Conservation (phyloP, 2,329 filamentous ascomycete species). For the Arthroderma uncinatum region DNA sequence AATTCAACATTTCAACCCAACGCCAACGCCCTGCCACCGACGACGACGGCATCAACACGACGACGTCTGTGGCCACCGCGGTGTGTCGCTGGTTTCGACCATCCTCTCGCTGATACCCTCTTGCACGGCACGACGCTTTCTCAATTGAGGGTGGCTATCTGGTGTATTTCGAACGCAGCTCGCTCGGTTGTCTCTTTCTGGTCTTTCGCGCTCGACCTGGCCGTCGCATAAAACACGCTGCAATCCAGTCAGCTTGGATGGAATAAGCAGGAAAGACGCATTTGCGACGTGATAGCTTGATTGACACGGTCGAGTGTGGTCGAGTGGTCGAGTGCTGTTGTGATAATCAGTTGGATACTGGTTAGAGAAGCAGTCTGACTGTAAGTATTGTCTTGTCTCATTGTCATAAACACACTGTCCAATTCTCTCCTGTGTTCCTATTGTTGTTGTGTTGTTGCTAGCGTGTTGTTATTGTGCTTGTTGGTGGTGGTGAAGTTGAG, state of each 20-base stretch:
- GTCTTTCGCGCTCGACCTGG: slow-evolving; percentile 9
- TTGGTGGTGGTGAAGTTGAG: background rate
- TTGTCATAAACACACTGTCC: too few species aligned
- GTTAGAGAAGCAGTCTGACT: background rate
- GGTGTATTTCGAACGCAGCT: background rate
- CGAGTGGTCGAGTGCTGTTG: background rate
- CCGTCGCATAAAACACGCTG: slow-evolving; percentile 5
- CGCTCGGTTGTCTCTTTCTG: background rate
- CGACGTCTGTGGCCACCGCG: background rate
- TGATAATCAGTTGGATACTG: background rate
- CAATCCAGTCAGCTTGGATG: background rate
- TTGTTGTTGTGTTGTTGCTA: background rate
- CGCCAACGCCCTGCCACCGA: slow-evolving; percentile 6
- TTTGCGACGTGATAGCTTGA: slow-evolving; percentile 3
- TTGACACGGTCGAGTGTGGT: background rate
- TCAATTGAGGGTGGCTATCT: background rate
- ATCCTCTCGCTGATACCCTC: slow-evolving; percentile 6
- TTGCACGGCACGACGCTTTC: background rate
- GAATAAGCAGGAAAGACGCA: background rate
- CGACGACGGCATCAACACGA: background rate
- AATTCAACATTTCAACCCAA: background rate
- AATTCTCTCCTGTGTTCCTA: background rate
- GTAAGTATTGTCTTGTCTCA: background rate
- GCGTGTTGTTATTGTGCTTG: too few species aligned
- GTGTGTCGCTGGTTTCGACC: slow-evolving; percentile 13